Evolutionary conservation across 257 asterid species (phyloP).

Genomic region (Jacaranda copaia): DNA sequence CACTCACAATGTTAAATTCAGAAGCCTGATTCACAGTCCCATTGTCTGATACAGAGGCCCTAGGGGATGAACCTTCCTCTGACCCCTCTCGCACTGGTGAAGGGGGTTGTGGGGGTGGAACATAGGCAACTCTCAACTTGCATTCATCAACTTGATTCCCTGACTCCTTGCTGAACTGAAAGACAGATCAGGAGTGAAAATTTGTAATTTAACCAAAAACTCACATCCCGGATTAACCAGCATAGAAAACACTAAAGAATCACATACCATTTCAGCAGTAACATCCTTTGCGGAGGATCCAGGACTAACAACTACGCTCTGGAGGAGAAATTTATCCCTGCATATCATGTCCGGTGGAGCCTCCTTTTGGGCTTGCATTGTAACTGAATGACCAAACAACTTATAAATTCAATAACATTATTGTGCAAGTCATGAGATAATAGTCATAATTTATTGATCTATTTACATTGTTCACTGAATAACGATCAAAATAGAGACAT

Average conservation of each 20-base stretch:
- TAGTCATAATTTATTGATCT: background rate
- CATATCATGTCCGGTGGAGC: slow-evolving; percentile 91
- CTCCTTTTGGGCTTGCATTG: slow-evolving; percentile 99
- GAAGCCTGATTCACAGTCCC: slow-evolving; percentile 67
- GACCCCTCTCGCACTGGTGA: slow-evolving; percentile 96
- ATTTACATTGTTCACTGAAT: slow-evolving; percentile 2
- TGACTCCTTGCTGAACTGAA: slow-evolving; percentile 83
- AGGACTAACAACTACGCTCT: slow-evolving; percentile 65
- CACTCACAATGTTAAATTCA: slow-evolving; percentile 72
- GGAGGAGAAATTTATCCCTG: slow-evolving; percentile 97
- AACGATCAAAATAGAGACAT: background rate
- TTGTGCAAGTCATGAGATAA: background rate
- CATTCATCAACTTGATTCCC: slow-evolving; percentile 90
- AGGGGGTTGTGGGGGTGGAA: slow-evolving; percentile 84
- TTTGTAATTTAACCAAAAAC: background rate
- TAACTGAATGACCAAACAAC: slow-evolving; percentile 60
- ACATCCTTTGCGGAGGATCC: slow-evolving; percentile 76
- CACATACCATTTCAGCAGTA: slow-evolving; percentile 77
- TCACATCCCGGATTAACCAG: background rate
- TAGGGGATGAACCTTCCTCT: slow-evolving; percentile 94
- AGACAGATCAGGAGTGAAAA: slow-evolving; percentile 29
- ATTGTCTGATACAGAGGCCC: slow-evolving; percentile 90
- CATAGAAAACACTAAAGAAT: slow-evolving; percentile 10
- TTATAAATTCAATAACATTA: slow-evolving; percentile 33
- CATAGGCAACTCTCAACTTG: slow-evolving; percentile 88